These are phyloP conservation scores for Vanderwaltozyma polyspora DNA, from an alignment of 805 yeast species.

Conservation along the genomic window DNA sequence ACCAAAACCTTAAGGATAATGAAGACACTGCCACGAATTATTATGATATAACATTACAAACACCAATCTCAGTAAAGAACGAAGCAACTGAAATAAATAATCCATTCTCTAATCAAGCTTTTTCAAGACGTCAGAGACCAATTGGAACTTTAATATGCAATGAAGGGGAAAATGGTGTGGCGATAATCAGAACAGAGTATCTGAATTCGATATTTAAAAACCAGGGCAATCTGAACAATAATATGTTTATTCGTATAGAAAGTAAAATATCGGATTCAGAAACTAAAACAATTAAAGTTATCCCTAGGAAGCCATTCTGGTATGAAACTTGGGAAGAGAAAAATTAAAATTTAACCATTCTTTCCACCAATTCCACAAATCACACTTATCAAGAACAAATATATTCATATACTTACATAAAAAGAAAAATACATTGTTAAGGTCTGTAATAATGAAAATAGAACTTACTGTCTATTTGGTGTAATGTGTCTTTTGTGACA, in stretches of 20 bases:
- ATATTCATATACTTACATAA: no score
- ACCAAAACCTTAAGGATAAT: background rate
- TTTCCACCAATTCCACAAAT: no score
- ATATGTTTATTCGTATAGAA: background rate
- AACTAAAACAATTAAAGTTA: constrained; percentile 5
- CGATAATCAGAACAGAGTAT: constrained; percentile 42
- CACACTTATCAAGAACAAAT: no score
- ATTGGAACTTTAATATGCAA: constrained; percentile 52
- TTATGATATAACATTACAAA: background rate
- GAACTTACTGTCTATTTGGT: no score
- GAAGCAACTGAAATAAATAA: no score
- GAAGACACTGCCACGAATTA: background rate
- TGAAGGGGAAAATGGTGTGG: constrained; percentile 54
- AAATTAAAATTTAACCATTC: no score
- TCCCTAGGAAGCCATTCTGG: constrained; percentile 22
- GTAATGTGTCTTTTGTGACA: no score
- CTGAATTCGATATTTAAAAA: constrained; percentile 9
- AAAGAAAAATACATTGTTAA: no score
- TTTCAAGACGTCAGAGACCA: constrained; percentile 37
- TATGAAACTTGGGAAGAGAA: constrained; percentile 6
- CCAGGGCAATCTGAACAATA: background rate
- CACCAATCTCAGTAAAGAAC: no score
- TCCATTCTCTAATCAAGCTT: constrained; percentile 12
- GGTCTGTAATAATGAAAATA: no score
- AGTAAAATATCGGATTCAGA: background rate